These are phyloP conservation scores for Cryphonectria radicalis DNA, from an alignment of 2,329 filamentous ascomycete species.

Conservation along the genomic window DNA sequence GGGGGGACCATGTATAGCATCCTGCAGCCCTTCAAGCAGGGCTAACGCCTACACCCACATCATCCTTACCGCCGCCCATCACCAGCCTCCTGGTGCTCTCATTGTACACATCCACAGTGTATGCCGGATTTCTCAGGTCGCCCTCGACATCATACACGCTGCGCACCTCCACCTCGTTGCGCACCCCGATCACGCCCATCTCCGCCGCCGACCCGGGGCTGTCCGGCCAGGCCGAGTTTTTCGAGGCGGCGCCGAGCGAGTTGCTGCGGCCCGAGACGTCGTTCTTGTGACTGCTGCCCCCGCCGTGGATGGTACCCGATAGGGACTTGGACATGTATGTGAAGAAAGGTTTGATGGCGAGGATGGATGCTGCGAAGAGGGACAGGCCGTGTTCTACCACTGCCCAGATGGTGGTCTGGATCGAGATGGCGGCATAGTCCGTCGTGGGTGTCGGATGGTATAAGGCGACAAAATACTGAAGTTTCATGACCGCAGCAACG, in stretches of 20 bases:
- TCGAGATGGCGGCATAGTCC: slow-evolving; percentile 10
- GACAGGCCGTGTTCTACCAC: slow-evolving; percentile 27
- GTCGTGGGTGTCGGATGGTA: slow-evolving; percentile 17
- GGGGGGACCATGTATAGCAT: background rate
- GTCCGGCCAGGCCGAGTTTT: slow-evolving; percentile 14
- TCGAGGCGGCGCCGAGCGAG: slow-evolving; percentile 13
- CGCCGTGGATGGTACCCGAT: slow-evolving; percentile 6
- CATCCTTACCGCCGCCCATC: slow-evolving; percentile 5
- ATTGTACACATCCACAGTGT: slow-evolving; percentile 22
- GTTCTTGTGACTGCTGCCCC: slow-evolving; percentile 7
- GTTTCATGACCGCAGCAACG: slow-evolving; percentile 27
- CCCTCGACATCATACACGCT: slow-evolving; percentile 13
- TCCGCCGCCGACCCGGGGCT: slow-evolving; percentile 9
- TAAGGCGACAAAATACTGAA: slow-evolving; percentile 13
- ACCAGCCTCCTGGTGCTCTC: slow-evolving; percentile 21
- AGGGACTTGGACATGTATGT: slow-evolving; percentile 15
- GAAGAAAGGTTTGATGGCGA: slow-evolving; percentile 25
- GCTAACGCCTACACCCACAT: background rate
- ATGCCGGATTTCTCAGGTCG: slow-evolving; percentile 1
- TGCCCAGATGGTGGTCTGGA: slow-evolving; percentile 23
- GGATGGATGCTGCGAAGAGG: slow-evolving; percentile 25
- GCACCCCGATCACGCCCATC: slow-evolving; percentile 24
- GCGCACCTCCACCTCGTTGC: slow-evolving; percentile 16
- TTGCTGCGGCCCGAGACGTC: background rate
- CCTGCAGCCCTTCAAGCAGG: background rate